These are phyloP conservation scores for Choricystis sp. DNA, from an alignment of 139 green algal species.

Conservation along the genomic window DNA sequence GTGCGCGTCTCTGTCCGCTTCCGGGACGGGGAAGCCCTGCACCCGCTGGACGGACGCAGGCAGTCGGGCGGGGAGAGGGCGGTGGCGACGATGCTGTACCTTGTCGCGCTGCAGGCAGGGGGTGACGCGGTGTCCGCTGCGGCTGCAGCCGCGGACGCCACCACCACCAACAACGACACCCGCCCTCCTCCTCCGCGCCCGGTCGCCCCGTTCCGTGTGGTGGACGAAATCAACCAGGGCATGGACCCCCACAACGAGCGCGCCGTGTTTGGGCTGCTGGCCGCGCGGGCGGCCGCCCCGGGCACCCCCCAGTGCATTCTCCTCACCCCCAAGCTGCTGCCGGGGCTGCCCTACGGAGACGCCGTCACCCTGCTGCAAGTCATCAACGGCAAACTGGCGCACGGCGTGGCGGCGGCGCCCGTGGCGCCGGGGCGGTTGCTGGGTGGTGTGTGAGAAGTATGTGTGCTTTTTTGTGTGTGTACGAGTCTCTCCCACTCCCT, in stretches of 20 bases:
- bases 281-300: conserved; percentile 29
- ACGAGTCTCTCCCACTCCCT: too few species aligned
- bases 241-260: conserved; percentile 95
- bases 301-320: conserved; percentile 84
- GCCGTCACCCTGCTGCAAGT: conserved; percentile 61
- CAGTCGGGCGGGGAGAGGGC: conserved; percentile 89
- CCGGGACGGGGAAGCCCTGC: conserved; percentile 52
- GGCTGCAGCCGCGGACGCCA: not conserved
- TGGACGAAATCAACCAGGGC: conserved; percentile 99
- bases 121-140: not conserved
- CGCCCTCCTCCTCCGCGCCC: conserved; percentile 28
- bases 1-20: conserved; percentile 26
- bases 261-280: conserved; percentile 79
- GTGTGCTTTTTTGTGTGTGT: too few species aligned
- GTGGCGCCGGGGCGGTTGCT: not conserved
- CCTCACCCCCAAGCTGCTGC: conserved; percentile 95
- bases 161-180: not conserved
- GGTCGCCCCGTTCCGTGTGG: conserved; percentile 81
- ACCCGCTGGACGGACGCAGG: conserved; percentile 54
- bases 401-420: conserved; percentile 3
- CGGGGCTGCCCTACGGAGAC: conserved; percentile 58
- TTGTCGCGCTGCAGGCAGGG: conserved; percentile 77
- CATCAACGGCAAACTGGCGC: conserved; percentile 50
- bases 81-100: conserved; percentile 94
- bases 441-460: too few species aligned